These are phyloP conservation scores for Trametes gibbosa DNA, from an alignment of 768 basidiomycete species.

Conservation along the genomic window DNA sequence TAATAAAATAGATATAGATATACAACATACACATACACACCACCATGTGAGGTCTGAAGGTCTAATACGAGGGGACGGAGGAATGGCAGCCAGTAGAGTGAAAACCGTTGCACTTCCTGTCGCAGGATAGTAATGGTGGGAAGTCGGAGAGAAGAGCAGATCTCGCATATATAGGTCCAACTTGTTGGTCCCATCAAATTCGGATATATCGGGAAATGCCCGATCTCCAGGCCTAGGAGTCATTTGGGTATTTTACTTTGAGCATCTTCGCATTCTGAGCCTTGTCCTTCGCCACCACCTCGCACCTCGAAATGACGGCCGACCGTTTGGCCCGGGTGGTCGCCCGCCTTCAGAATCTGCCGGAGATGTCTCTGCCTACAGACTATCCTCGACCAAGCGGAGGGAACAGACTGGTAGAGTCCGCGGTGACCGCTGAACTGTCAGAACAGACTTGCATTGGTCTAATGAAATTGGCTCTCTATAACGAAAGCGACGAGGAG, in stretches of 20 bases:
- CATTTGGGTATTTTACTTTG: neutral
- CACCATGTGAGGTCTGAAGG: too few relatives aligned
- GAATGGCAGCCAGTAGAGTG: too few relatives aligned
- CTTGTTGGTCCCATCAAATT: neutral
- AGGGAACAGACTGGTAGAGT: slow-evolving; percentile 78
- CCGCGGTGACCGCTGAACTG: slow-evolving; percentile 69
- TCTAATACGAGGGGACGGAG: too few relatives aligned
- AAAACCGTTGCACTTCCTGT: too few relatives aligned
- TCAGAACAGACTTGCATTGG: slow-evolving; percentile 73
- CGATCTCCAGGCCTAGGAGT: neutral
- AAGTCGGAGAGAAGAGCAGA: neutral
- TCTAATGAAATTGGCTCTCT: slow-evolving; percentile 78
- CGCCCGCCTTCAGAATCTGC: slow-evolving; percentile 71
- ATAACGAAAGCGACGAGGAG: slow-evolving; percentile 60
- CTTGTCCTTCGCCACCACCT: neutral
- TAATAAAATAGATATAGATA: too few relatives aligned
- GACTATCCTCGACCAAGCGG: slow-evolving; percentile 88
- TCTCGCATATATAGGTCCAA: slow-evolving; percentile 11
- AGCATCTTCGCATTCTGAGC: too few relatives aligned
- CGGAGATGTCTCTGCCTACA: slow-evolving; percentile 89
- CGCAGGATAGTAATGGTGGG: neutral
- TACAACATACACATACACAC: too few relatives aligned
- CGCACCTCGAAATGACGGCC: slow-evolving; percentile 19
- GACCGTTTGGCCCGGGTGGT: slow-evolving; percentile 50
- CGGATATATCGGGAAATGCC: slow-evolving; percentile 1